Evolutionary conservation across 1,284 basidiomycete species (phyloP).

Genomic region (Ganoderma sinense): DNA sequence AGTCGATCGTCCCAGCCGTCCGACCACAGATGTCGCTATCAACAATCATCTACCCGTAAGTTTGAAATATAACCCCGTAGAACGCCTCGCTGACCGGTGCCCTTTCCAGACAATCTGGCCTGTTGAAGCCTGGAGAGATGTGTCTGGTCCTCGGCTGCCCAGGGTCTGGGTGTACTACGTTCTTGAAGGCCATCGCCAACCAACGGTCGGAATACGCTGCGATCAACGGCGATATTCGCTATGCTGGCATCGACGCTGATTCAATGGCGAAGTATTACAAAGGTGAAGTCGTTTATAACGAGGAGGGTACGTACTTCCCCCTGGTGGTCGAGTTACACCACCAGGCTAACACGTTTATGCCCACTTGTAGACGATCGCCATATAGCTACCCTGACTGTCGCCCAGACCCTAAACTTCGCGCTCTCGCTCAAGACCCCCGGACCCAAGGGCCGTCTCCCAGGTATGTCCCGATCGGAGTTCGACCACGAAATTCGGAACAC

Average conservation of each 20-base stretch:
- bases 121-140: constrained; percentile 67
- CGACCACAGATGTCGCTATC: constrained; percentile 55
- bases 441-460: constrained; percentile 74
- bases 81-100: constrained; percentile 1
- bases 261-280: constrained; percentile 76
- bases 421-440: constrained; percentile 75
- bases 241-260: constrained; percentile 73
- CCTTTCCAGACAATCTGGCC: constrained; percentile 69
- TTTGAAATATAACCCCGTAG: constrained; percentile 22
- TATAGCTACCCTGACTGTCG: constrained; percentile 80
- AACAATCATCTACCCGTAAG: constrained; percentile 75
- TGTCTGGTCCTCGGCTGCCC: constrained; percentile 84
- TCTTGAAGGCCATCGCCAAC: constrained; percentile 82
- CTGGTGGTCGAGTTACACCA: background rate
- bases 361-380: constrained; percentile 73
- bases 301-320: constrained; percentile 58
- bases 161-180: constrained; percentile 84
- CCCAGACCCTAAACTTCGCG: constrained; percentile 73
- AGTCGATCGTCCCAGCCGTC: constrained; percentile 61
- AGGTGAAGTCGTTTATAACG: constrained; percentile 89
- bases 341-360: background rate
- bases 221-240: constrained; percentile 73
- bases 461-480: constrained; percentile 67
- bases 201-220: constrained; percentile 66
- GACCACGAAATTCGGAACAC: constrained; percentile 63